A percentile compares a stretch with the other conserved stretches of the same genome.
Evolutionary conservation across 345 rosid species (phyloP).

Genomic region (Hevea brasiliensis): DNA sequence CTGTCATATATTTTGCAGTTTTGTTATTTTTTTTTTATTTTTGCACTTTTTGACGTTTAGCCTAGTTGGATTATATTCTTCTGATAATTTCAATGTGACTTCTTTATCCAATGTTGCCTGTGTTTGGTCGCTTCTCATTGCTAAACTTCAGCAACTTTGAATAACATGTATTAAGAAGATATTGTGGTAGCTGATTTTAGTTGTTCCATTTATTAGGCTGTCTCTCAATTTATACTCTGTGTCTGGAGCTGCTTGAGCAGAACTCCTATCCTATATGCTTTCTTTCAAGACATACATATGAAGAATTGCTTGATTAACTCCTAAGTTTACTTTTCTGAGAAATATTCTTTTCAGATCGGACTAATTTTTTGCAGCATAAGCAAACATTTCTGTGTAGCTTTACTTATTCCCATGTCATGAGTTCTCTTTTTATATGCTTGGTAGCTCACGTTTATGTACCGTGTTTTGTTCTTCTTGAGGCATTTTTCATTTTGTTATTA

Average conservation of each 20-base stretch:
- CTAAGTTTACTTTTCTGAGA: neutral
- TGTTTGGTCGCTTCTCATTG: constrained; percentile 12
- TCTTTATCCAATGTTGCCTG: constrained; percentile 1
- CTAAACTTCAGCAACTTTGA: neutral
- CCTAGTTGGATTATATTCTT: constrained; percentile 38
- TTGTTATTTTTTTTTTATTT: constrained; percentile 33
- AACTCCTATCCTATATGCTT: too few relatives aligned
- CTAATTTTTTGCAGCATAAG: neutral
- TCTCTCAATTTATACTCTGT: neutral
- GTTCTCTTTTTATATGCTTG: neutral
- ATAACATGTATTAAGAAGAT: neutral
- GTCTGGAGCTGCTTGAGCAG: neutral
- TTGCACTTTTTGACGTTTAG: constrained; percentile 29
- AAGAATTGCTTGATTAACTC: neutral
- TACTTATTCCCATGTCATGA: neutral
- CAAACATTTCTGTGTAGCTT: neutral
- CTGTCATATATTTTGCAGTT: constrained; percentile 45
- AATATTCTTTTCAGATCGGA: neutral
- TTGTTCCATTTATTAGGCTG: neutral
- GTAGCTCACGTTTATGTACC: neutral
- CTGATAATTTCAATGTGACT: constrained; percentile 26
- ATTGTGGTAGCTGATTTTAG: neutral
- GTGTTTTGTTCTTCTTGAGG: neutral
- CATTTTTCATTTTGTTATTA: neutral
- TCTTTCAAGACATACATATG: neutral